Percentiles rank a stretch among this genome's conserved stretches.
phyloP scores from a whole-genome alignment of 1,284 basidiomycete species.

The Trichosporon sp. region DNA sequence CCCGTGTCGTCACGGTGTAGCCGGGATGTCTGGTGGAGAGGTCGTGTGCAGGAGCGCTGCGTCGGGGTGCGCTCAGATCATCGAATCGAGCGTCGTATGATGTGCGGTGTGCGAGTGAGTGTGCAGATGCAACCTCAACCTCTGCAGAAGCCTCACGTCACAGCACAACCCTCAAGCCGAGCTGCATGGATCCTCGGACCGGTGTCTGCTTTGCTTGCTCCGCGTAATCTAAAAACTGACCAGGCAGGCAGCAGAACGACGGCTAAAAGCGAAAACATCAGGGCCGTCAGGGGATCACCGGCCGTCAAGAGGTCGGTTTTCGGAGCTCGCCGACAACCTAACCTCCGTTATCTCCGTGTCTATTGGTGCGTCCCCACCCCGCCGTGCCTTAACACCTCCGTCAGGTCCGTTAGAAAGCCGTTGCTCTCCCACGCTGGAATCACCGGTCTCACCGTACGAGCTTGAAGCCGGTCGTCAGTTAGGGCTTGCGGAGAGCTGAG shows the following conservation, averaged over 20 bases:
- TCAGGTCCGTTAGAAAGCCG: background rate
- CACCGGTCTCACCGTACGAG: no score
- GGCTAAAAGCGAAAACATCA: slow-evolving; percentile 14
- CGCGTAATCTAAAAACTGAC: background rate
- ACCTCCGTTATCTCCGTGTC: slow-evolving; percentile 12
- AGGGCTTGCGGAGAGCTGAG: no score
- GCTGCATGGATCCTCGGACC: background rate
- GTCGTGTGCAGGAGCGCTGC: background rate
- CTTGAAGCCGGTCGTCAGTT: no score
- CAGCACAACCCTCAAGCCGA: background rate
- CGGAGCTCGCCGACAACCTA: background rate
- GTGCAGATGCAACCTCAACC: background rate
- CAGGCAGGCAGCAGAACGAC: background rate
- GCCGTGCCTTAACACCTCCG: background rate
- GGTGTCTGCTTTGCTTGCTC: no score
- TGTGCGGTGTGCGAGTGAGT: background rate
- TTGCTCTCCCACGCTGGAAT: background rate
- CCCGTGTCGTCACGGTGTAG: no score
- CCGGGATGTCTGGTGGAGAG: background rate
- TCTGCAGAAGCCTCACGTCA: background rate
- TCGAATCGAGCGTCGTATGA: background rate
- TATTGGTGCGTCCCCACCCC: background rate
- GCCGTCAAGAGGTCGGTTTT: background rate
- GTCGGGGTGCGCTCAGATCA: background rate
- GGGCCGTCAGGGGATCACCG: background rate